phyloP scores from a whole-genome alignment of 306 rosid genomes.

The Malus orientalis region DNA sequence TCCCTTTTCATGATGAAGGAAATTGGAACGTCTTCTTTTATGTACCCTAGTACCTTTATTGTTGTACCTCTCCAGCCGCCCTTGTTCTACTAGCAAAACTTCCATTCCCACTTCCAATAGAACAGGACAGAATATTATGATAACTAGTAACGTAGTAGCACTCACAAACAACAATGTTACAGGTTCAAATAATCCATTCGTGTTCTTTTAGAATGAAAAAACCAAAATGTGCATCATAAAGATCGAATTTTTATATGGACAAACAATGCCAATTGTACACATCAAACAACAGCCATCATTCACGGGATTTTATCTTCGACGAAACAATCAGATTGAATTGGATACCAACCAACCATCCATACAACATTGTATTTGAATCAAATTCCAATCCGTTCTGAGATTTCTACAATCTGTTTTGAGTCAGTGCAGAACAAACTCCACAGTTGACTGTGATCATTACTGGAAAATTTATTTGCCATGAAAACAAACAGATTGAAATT shows the following conservation, averaged over 20 bases:
- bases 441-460: not conserved
- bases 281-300: not conserved
- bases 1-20: not conserved
- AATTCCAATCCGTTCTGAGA: not conserved
- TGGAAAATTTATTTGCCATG: not conserved
- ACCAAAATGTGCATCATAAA: not conserved
- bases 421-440: not conserved
- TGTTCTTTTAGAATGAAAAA: not conserved
- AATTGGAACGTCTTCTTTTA: conserved; percentile 20
- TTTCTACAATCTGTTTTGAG: not conserved
- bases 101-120: conserved; percentile 40
- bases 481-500: not conserved
- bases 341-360: not conserved
- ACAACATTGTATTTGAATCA: not conserved
- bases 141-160: not conserved
- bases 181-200: not conserved
- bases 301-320: not conserved
- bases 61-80: not conserved
- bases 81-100: conserved; percentile 21
- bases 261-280: not conserved
- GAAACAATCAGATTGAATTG: not conserved
- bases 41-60: conserved; percentile 9
- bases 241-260: not conserved
- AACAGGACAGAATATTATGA: not conserved
- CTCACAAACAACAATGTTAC: not conserved